Base-by-base conservation (phyloP, 345 rosid species). In the Pistacia integerrima region DNA sequence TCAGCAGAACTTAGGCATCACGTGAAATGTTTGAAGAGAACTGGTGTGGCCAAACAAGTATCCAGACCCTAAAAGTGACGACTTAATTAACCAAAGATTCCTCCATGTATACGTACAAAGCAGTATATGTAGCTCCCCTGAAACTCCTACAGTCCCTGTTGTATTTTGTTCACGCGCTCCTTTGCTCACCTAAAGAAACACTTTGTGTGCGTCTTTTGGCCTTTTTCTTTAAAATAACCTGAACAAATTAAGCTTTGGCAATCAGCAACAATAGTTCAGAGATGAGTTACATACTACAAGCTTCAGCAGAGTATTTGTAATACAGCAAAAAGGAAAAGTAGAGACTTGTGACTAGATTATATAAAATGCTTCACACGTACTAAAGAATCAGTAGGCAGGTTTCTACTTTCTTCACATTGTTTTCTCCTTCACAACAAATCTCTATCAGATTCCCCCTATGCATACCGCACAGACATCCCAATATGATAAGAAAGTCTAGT, bases 141-240 rank as follows among this genome's bases (percentile, higher is more conserved):
- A 35, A 33, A 35, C 62, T 46, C 55, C 17, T 13, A 30, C 16
- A 64, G 33, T 74, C n/a, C 56, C 28, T 16, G 52, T 16, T 41
- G 18, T 70, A 30, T 57, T 33, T 60, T 48, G 25, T 48, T 79
- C 75, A 77, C 59, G 74, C 46, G 76, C 80, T 82, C 64, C 67
- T 71, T 20, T 65, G 82, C 51, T 79, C 70, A 41, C 78, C 90
- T 63, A 83, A 68, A 48, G 93, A 87, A 76, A 84, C 80, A 69
- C 85, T 85, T 67, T 82, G 74, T 79, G 82, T 74, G 33, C 74
- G 67, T 74, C 87, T 85, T 74, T 41, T 41, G 46, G 46, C 46
- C 0, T 41, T 41, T 41, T 83, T 92, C 86, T 82, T 85, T 36
- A 83, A 73, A 57, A 58, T 67, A 55, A 58, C 89, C 93, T 92